Percentiles rank a stretch among this genome's conserved stretches.
phyloP scores from a whole-genome alignment of 305 asterid species.

The Caryopteris hybrid region DNA sequence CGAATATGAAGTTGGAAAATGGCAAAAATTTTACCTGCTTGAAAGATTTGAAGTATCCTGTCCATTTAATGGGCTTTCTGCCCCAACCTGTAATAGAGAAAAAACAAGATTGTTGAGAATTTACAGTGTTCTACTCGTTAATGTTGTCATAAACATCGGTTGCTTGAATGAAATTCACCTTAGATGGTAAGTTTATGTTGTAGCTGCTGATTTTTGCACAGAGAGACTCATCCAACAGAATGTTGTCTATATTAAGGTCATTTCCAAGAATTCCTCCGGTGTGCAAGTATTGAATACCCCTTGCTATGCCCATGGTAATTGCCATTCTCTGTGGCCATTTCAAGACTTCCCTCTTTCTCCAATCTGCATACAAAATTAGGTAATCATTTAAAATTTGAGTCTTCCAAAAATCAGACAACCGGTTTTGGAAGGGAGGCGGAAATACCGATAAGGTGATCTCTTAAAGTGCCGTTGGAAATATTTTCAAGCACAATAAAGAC shows the following conservation, averaged over 20 bases:
- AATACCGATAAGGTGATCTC: constrained; percentile 74
- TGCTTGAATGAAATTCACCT: constrained; percentile 34
- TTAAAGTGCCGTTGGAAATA: constrained; percentile 62
- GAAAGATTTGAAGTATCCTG: constrained; percentile 32
- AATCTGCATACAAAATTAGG: constrained; percentile 40
- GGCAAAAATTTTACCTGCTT: constrained; percentile 22
- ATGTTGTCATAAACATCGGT: background rate
- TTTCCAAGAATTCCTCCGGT: constrained; percentile 71
- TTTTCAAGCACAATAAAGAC: constrained; percentile 81
- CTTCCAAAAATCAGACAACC: background rate
- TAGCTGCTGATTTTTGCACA: constrained; percentile 75
- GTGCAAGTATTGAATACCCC: constrained; percentile 88
- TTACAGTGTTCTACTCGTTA: background rate
- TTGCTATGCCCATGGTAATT: constrained; percentile 70
- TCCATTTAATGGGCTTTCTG: constrained; percentile 57
- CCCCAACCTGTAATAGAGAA: constrained; percentile 45
- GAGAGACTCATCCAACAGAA: constrained; percentile 72
- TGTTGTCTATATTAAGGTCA: constrained; percentile 63
- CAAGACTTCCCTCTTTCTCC: constrained; percentile 73
- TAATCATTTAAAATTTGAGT: background rate
- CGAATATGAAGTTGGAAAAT: background rate
- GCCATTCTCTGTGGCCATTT: constrained; percentile 97
- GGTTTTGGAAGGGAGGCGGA: background rate
- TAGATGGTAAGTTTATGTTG: constrained; percentile 66
- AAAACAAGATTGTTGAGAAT: background rate